Base-by-base conservation (phyloP, 805 yeast genomes). In the Peterozyma xylosa region DNA sequence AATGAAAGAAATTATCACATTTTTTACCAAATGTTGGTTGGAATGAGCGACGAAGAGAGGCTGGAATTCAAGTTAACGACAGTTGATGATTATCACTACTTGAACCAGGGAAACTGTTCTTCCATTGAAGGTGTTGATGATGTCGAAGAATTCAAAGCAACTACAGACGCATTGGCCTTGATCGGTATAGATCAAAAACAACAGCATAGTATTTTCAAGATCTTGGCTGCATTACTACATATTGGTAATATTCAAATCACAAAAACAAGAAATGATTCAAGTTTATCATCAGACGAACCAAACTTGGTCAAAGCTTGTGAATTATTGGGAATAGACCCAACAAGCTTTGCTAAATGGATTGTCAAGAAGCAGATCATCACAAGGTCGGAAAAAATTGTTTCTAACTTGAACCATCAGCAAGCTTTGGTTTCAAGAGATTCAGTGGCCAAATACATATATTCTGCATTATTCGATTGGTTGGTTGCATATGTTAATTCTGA, bases 1-100 rank as follows among this genome's bases (percentile, higher is more conserved):
- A 67, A 74, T n/a, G 99, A 91, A 66, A 80, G 99, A 61, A 91
- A 91, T 62, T 91, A 91, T 64, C 98, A 91, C 60, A 88, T 91
- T 38, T 91, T 91, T 59, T 91, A 91, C 64, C 99, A 91, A 66
- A 60, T 91, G 51, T 66, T 90, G 54, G 77, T 79, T 16, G 99
- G 98, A 45, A 67, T 84, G 56, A 60, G 72, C 30, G 70, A 64
- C 9, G 78, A 68, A 21, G 74, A 77, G 42, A 83, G 80, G 48
- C 57, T 70, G 30, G 64, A 72, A 40, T 71, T 88, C 42, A 74
- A 82, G 11, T 76, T 91, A 52, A 70, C 80, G 0, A 60, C 68
- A 11, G 80, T 89, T 13, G 76, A 74, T 30, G 88, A 85, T 54
- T 91, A 74, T 63, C 73, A 77, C 58, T 93, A 89, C 60, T 73